Percentiles rank a stretch among this genome's conserved stretches.
Conservation (phyloP, 2,329 filamentous ascomycete genomes). For the Penicillium palitans region DNA sequence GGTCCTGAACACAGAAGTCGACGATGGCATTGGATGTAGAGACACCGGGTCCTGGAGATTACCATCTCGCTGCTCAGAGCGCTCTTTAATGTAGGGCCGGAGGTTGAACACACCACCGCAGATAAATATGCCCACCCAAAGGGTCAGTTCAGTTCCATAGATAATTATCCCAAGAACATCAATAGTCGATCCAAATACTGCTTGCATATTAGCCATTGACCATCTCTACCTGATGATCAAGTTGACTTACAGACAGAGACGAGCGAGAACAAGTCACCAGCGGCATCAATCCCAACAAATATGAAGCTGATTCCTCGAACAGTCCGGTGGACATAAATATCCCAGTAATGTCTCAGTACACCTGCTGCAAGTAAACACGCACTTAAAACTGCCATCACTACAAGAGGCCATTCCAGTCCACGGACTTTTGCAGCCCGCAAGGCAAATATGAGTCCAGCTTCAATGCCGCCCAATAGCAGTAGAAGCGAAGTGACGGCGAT, state of each 20-base stretch:
- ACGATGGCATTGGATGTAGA: conserved; percentile 57
- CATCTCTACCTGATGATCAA: background rate
- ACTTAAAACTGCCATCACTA: conserved; percentile 66
- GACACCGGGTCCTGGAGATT: conserved; percentile 17
- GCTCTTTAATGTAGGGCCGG: conserved; percentile 54
- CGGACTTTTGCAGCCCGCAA: conserved; percentile 49
- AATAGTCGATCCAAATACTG: conserved; percentile 27
- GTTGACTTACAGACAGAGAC: conserved; percentile 54
- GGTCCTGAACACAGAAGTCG: conserved; percentile 65
- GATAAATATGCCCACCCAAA: conserved; percentile 68
- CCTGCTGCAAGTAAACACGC: conserved; percentile 64
- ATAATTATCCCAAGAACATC: conserved; percentile 66
- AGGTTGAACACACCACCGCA: conserved; percentile 67
- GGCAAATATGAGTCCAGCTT: conserved; percentile 61
- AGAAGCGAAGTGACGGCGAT: conserved; percentile 54
- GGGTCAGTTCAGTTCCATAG: conserved; percentile 63
- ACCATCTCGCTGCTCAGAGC: conserved; percentile 11
- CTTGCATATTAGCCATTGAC: background rate
- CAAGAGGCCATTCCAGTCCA: conserved; percentile 61
- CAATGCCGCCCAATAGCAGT: conserved; percentile 58
- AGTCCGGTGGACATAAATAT: conserved; percentile 66
- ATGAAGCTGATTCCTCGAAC: conserved; percentile 71
- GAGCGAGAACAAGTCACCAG: conserved; percentile 67
- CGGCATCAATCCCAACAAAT: conserved; percentile 69
- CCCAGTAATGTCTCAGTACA: conserved; percentile 67